Base-by-base conservation (phyloP, 1,284 basidiomycete species). In the Cryptococcus sp. region DNA sequence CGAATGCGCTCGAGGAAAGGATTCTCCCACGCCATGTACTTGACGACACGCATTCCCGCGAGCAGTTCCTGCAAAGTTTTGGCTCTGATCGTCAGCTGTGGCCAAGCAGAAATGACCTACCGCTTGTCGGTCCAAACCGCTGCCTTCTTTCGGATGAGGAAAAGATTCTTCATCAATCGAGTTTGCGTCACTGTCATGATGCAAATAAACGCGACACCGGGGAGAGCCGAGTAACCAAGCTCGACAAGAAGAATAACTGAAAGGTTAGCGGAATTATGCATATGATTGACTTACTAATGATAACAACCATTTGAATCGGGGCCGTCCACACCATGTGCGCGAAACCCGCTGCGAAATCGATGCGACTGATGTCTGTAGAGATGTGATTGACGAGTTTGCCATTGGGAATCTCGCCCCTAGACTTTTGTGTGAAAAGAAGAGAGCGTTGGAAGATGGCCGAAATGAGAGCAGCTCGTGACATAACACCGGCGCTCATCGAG, bases 261-360 rank as follows among this genome's bases (percentile, higher is more conserved):
- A 70, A 38, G 17, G 8, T 16, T 17, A 49, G 54, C 22, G 52
- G 47, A 42, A 17, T n/a, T 8, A 16, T 27, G 43, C 20, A 51
- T 23, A 27, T 13, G 39, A 16, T 11, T 11, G 43, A 55, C 47
- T 55, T 41, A 62, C 69, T 61, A 64, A 80, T 60, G 68, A 64
- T 55, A 20, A 64, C 47, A 53, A 60, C 57, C 55, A 66, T 62
- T 50, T 75, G 72, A 57, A 77, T 84, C 0, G 88, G 89, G 0
- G 88, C 85, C 2, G 88, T 82, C 85, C 90, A 91, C 19, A 84
- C 64, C 49, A 80, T 77, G 55, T 80, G 79, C 63, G 91, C 90
- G 81, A 88, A 93, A 3, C 88, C 89, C 50, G 85, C 84, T 63
- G 88, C 89, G 72, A 93, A 97, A 73, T 96, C 93, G 72, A 97